phyloP scores from a whole-genome alignment of 805 yeast genomes.

The Suhomyces canberraensis region DNA sequence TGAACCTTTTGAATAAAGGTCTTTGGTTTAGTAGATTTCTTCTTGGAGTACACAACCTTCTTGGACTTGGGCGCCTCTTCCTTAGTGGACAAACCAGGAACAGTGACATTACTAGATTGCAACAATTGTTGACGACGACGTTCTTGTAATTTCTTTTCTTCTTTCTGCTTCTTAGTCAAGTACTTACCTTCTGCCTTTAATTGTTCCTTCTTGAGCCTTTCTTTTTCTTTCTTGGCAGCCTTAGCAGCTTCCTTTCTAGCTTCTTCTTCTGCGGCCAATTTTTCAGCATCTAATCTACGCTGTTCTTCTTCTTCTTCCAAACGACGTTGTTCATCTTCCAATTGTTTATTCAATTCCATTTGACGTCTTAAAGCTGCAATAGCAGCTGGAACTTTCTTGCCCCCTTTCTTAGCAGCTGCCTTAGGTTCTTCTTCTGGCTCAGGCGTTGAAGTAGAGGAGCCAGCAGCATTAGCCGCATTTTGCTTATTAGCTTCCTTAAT shows the following conservation, averaged over 20 bases:
- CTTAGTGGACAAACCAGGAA: constrained; percentile 62
- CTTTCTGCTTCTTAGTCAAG: constrained; percentile 91
- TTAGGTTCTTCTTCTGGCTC: constrained; percentile 33
- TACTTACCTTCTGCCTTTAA: constrained; percentile 95
- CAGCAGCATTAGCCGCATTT: constrained; percentile 36
- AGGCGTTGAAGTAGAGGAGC: constrained; percentile 24
- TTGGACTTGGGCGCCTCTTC: constrained; percentile 47
- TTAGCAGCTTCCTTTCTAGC: constrained; percentile 57
- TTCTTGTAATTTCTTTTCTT: constrained; percentile 80
- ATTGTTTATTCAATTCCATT: constrained; percentile 81
- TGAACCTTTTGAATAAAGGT: constrained; percentile 27
- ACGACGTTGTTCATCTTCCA: constrained; percentile 78
- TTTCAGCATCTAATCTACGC: constrained; percentile 49
- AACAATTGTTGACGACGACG: constrained; percentile 85
- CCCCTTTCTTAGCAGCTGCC: constrained; percentile 46
- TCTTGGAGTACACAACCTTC: constrained; percentile 68
- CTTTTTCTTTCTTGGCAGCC: constrained; percentile 78
- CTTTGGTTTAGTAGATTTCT: constrained; percentile 54
- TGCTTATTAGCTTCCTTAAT: constrained; percentile 47
- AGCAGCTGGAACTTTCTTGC: constrained; percentile 85
- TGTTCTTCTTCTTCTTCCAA: constrained; percentile 66
- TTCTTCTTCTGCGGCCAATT: constrained; percentile 56
- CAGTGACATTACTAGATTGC: constrained; percentile 65
- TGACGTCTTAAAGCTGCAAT: constrained; percentile 88
- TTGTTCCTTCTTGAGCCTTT: constrained; percentile 81